Evolutionary conservation across 2,329 filamentous ascomycete genomes (phyloP).

Genomic region (Arthrobotrys entomopaga): DNA sequence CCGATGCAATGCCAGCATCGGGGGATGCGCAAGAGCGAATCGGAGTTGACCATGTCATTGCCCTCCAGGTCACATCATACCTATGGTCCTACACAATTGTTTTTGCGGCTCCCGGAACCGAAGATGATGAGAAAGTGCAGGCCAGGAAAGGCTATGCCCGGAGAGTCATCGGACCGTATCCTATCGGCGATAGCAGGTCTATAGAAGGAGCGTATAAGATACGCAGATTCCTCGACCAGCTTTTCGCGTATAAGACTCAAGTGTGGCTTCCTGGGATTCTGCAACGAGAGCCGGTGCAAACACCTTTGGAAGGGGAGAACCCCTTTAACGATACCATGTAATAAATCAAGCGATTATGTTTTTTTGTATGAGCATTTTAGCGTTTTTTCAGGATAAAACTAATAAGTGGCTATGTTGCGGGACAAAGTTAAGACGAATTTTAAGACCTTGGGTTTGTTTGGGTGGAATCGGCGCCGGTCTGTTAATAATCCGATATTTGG

Average conservation of each 20-base stretch:
- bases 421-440: too few species aligned
- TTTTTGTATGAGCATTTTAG: too few species aligned
- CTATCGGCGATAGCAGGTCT: conserved; percentile 15
- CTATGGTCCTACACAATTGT: conserved; percentile 18
- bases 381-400: too few species aligned
- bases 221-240: conserved; percentile 1
- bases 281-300: conserved; percentile 8
- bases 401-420: too few species aligned
- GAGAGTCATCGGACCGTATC: conserved; percentile 5
- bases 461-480: conserved; percentile 6
- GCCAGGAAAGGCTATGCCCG: conserved; percentile 12
- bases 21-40: not conserved
- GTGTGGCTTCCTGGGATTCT: conserved; percentile 22
- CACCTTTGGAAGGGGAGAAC: too few species aligned
- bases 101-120: conserved; percentile 1
- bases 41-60: conserved; percentile 21
- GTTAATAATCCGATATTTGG: conserved; percentile 15
- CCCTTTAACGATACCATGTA: too few species aligned
- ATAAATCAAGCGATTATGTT: too few species aligned
- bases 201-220: conserved; percentile 15
- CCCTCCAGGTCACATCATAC: conserved; percentile 14
- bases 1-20: not conserved
- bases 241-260: conserved; percentile 12
- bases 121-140: conserved; percentile 14
- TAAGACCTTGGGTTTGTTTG: too few species aligned